Base-by-base conservation (phyloP, 1,284 basidiomycete species). In the Apiotrichum domesticum region DNA sequence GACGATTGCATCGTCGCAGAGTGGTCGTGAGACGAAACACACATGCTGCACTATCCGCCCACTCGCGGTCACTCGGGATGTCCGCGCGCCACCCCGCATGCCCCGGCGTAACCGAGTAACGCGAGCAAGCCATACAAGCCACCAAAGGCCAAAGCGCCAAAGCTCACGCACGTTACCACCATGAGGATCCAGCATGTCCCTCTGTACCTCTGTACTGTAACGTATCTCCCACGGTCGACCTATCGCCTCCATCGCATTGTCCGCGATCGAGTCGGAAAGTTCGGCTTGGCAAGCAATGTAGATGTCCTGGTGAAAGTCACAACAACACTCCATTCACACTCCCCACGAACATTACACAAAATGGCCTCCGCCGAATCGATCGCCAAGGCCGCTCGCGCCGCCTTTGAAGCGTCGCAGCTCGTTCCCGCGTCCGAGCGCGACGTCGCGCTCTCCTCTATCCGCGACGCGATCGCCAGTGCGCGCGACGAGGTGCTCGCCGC, bases 361-460 rank as follows among this genome's bases (percentile, higher is more conserved):
- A 39, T 57, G 56, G 51, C 62, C 21, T 59, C 61, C 14, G 77
- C 77, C 32, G 76, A 79, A 57, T 65, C 74, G 13, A 86, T 94
- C 60, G 92, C 92, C 44, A 81, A 80, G 66, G 80, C 82, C 3
- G 89, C 91, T 21, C 90, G 90, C 71, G 71, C 77, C 14, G 88
- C 93, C 0, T 96, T 94, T 67, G 86, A 93, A 66, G 82, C 82
- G 11, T 91, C 90, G 9, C 92, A 95, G 72, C 81, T 94, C 21
- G 80, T 94, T 52, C 78, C 83, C 42, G 74, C 85, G 0, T 70
- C 79, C 0, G 85, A 89, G 65, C 83, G 91, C 35, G 80, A 87
- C 61, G 78, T 78, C 11, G 91, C 91, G 0, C 80, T 97, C 1
- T 74, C 83, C 56, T 80, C 82, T 54, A 89, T 97, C 64, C 81